Evolutionary conservation across 805 yeast species (phyloP).

Genomic region (Isabelozyma pseudorhagii): DNA sequence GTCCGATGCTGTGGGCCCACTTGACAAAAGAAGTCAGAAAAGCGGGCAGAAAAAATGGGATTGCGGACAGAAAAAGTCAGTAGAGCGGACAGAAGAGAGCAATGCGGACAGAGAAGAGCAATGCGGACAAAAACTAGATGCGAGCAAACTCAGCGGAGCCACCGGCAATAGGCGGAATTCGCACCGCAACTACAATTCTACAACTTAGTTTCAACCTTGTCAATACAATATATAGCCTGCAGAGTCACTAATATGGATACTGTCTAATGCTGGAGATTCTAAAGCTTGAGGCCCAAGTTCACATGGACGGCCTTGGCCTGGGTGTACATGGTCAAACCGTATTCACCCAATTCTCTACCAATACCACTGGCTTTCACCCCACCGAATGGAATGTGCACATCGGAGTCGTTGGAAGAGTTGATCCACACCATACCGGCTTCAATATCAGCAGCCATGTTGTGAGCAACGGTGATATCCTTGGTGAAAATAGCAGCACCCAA

Average conservation of each 20-base stretch:
- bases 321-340: constrained; percentile 67
- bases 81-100: too few relatives aligned
- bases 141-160: too few relatives aligned
- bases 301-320: constrained; percentile 77
- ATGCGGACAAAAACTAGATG: too few relatives aligned
- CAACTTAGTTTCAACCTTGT: too few relatives aligned
- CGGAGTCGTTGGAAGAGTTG: constrained; percentile 44
- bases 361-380: constrained; percentile 78
- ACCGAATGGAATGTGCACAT: constrained; percentile 61
- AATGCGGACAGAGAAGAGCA: too few relatives aligned
- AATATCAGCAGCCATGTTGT: constrained; percentile 53
- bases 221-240: neutral
- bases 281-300: constrained; percentile 50
- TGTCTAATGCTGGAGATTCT: neutral
- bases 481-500: constrained; percentile 83
- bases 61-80: too few relatives aligned
- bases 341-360: constrained; percentile 78
- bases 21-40: too few relatives aligned
- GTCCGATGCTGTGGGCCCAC: too few relatives aligned
- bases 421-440: constrained; percentile 47
- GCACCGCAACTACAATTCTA: too few relatives aligned
- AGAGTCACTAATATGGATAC: neutral
- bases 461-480: constrained; percentile 61
- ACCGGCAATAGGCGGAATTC: too few relatives aligned
- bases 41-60: too few relatives aligned